Percentiles rank a stretch among this genome's conserved stretches.
phyloP scores from a whole-genome alignment of 345 rosid species.

The Syzygium aqueum region DNA sequence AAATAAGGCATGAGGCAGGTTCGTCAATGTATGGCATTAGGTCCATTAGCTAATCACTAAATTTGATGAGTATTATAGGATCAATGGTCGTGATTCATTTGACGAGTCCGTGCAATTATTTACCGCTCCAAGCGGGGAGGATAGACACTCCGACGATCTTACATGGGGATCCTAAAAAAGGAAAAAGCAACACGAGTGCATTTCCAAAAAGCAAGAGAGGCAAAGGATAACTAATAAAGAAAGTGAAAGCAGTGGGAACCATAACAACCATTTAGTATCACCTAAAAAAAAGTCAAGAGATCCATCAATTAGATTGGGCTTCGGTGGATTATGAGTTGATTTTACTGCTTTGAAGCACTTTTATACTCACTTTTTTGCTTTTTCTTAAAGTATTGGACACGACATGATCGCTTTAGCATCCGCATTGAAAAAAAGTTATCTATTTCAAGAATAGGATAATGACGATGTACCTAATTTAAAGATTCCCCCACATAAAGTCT shows the following conservation, averaged over 20 bases:
- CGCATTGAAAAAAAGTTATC: background rate
- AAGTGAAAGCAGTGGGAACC: background rate
- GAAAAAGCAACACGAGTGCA: fast-evolving
- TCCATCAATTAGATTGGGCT: background rate
- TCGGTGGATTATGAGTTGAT: background rate
- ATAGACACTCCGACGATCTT: fast-evolving
- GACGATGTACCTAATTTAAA: no score
- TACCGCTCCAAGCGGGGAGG: background rate
- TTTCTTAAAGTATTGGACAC: background rate
- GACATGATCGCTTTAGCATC: background rate
- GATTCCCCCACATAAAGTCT: background rate
- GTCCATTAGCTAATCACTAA: background rate
- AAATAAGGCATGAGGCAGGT: background rate
- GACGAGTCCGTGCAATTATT: fast-evolving
- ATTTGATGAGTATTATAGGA: background rate
- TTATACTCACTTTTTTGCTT: background rate
- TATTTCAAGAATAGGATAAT: background rate
- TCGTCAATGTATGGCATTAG: background rate
- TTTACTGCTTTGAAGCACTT: background rate
- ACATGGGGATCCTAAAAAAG: background rate
- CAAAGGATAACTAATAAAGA: background rate
- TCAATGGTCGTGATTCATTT: fast-evolving
- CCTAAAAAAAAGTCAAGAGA: background rate
- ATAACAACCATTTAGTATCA: background rate
- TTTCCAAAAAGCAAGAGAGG: background rate